Conservation (phyloP, 2,329 filamentous ascomycete genomes). For the Juglanconis sp. region DNA sequence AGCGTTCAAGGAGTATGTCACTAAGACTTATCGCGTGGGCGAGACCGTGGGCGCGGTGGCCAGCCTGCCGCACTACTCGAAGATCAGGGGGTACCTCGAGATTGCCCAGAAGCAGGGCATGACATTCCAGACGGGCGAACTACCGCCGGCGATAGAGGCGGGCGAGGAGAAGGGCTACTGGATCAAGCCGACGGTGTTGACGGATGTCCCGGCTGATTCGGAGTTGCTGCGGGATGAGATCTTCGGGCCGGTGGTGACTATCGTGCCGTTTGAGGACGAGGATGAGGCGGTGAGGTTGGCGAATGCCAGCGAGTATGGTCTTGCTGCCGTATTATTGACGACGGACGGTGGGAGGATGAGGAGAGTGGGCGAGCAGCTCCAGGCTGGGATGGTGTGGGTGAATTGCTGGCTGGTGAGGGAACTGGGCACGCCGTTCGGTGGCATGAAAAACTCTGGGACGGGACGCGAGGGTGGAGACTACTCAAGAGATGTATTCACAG, state of each 20-base stretch:
- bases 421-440: slow-evolving; percentile 32
- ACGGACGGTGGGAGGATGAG: slow-evolving; percentile 27
- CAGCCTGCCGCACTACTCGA: slow-evolving; percentile 27
- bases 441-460: slow-evolving; percentile 32
- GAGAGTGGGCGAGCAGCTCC: slow-evolving; percentile 29
- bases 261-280: slow-evolving; percentile 33
- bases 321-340: slow-evolving; percentile 29
- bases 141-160: slow-evolving; percentile 18
- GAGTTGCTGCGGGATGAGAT: slow-evolving; percentile 36
- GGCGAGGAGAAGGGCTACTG: slow-evolving; percentile 24
- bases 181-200: slow-evolving; percentile 27
- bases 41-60: slow-evolving; percentile 28
- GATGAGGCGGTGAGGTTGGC: slow-evolving; percentile 26
- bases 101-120: slow-evolving; percentile 23
- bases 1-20: slow-evolving; percentile 22
- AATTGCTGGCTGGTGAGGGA: slow-evolving; percentile 33
- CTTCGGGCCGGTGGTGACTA: slow-evolving; percentile 40
- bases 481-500: slow-evolving; percentile 31
- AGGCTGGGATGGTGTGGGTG: slow-evolving; percentile 32
- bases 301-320: slow-evolving; percentile 29
- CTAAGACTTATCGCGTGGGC: slow-evolving; percentile 20
- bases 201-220: slow-evolving; percentile 23
- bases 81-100: slow-evolving; percentile 26
- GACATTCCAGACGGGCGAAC: slow-evolving; percentile 22
- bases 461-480: slow-evolving; percentile 31